Base-by-base conservation (phyloP, 305 asterid genomes). In the Fraxinus floribunda region DNA sequence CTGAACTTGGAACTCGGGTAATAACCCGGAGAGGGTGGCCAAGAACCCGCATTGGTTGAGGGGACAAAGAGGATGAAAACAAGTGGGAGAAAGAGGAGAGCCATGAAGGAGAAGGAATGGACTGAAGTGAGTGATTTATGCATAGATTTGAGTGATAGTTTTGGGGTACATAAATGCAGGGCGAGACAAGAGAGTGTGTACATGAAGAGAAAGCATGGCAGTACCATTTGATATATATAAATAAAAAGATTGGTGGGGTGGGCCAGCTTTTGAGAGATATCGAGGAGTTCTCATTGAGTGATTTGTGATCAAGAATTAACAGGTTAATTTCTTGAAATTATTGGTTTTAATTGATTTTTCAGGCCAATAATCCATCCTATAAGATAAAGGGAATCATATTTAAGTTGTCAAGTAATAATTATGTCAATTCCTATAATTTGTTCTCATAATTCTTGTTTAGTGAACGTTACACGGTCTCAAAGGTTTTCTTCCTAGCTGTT, bases 21-120 rank as follows among this genome's bases (percentile, higher is more conserved):
- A 85, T 84, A 92, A 16, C 98, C 99, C 3, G 99, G 99, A 13
- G 91, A 81, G 18, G 98, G 97, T 11, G 97, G 98, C 98, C 96
- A 82, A 71, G 81, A 80, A 39, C 77, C 93, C 4, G 92, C 98
- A 90, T 88, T 86, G 78, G 73, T 78, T 13, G 78, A 78, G 38
- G 84, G 81, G 11, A 85, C 7, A 72, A 82, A 0, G 7, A 84
- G n/a, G 41, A 84, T n/a, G 83, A 83, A 8, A 15, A 82, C n/a
- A 20, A 80, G 41, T 20, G 83, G 78, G 22, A 87, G 44, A 35
- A 87, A 30, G n/a, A 35, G 82, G 77, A 60, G 49, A 77, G 87
- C 86, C 90, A 91, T 88, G 76, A 32, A 78, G 32, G 68, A 36
- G 75, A 26, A 34, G 1, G 34, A 11, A 41, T 20, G 20, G 71